Evolutionary conservation across 2,329 filamentous ascomycete species (phyloP).

Genomic region (Didymella sp.): DNA sequence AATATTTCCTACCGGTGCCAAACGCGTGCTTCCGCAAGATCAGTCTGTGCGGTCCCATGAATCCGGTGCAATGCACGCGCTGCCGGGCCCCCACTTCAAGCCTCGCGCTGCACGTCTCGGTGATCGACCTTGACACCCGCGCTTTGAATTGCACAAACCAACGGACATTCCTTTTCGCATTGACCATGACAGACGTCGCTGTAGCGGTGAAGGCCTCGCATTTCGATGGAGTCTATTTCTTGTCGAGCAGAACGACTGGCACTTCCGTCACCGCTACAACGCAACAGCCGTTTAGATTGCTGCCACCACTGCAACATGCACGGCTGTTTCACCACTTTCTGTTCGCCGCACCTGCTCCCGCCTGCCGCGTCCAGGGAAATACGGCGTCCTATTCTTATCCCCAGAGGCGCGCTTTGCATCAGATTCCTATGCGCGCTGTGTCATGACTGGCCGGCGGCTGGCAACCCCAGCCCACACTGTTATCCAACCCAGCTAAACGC

Average conservation of each 20-base stretch:
- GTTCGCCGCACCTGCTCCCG: constrained; percentile 25
- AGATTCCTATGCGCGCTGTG: constrained; percentile 35
- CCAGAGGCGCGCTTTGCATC: constrained; percentile 38
- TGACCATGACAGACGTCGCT: neutral
- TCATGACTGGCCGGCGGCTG: constrained; percentile 42
- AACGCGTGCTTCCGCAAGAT: constrained; percentile 42
- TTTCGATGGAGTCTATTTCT: neutral
- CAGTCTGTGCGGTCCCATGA: constrained; percentile 45
- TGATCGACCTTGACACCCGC: constrained; percentile 24
- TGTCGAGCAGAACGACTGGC: neutral
- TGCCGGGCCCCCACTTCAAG: constrained; percentile 40
- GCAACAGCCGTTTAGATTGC: constrained; percentile 32
- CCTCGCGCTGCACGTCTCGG: constrained; percentile 35
- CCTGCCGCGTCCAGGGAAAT: constrained; percentile 29
- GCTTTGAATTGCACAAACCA: constrained; percentile 13
- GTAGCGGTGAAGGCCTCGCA: neutral
- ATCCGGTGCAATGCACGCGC: constrained; percentile 32
- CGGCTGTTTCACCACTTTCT: constrained; percentile 44
- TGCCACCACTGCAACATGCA: constrained; percentile 35
- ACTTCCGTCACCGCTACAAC: neutral
- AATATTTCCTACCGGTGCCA: constrained; percentile 12
- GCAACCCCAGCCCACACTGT: constrained; percentile 37
- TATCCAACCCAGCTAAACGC: constrained; percentile 34
- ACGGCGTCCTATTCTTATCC: constrained; percentile 42
- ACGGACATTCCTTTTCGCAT: neutral